Percentiles rank a stretch among this genome's conserved stretches.
Conservation (phyloP, 2,329 filamentous ascomycete species). For the Arthrobotrys megalospora region DNA sequence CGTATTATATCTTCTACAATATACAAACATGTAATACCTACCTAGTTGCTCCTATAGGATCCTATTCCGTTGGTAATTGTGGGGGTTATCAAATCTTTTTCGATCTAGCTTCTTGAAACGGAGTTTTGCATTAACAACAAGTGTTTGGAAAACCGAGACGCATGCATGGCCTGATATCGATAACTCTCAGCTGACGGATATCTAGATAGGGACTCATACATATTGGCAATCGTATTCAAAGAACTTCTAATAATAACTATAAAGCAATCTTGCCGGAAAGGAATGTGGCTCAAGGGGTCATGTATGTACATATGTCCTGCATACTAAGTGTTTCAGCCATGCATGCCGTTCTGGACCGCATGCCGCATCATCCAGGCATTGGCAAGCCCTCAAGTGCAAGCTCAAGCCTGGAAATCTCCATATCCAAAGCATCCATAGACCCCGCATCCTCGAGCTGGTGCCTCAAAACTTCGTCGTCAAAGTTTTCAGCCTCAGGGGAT, state of each 20-base stretch:
- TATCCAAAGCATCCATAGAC: conserved; percentile 9
- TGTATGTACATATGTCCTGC: conserved; percentile 30
- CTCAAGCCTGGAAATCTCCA: conserved; percentile 13
- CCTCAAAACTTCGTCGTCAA: conserved; percentile 24
- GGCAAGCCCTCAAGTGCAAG: conserved; percentile 5
- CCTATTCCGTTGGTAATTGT: conserved; percentile 5
- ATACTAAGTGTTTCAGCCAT: conserved; percentile 29
- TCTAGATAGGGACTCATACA: conserved; percentile 5
- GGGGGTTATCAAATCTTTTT: conserved; percentile 24
- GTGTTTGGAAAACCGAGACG: conserved; percentile 24
- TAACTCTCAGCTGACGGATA: conserved; percentile 20
- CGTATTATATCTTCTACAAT: not conserved
- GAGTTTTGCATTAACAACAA: conserved; percentile 14
- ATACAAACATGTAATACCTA: not conserved
- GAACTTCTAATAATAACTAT: conserved; percentile 14
- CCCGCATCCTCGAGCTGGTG: conserved; percentile 20
- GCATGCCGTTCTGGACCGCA: conserved; percentile 4
- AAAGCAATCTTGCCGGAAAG: not conserved
- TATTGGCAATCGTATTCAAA: not conserved
- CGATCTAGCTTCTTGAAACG: conserved; percentile 23
- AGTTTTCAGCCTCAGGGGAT: conserved; percentile 26
- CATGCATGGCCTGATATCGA: conserved; percentile 32
- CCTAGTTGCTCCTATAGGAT: conserved; percentile 1
- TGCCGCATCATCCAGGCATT: conserved; percentile 14
- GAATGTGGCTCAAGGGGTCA: conserved; percentile 22